Evolutionary conservation across 2,329 filamentous ascomycete genomes (phyloP).

Genomic region (Monilinia aucupariae): DNA sequence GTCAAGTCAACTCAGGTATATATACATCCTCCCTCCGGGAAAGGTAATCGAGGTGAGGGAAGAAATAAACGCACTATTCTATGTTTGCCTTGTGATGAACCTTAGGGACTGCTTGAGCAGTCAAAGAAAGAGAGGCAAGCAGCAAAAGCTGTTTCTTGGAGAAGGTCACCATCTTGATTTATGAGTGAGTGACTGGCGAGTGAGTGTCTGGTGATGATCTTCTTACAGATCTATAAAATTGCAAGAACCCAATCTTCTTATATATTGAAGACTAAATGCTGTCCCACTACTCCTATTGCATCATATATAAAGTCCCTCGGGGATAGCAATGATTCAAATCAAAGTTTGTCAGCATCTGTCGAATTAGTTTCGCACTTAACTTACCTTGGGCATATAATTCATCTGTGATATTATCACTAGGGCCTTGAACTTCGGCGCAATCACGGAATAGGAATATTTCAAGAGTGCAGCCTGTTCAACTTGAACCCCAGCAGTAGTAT

Average conservation of each 20-base stretch:
- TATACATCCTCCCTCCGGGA: not conserved
- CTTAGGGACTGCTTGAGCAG: not conserved
- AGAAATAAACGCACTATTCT: not conserved
- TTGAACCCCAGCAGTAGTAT: not conserved
- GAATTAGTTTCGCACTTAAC: not conserved
- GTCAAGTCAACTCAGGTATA: not conserved
- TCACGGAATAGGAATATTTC: not conserved
- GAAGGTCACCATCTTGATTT: not conserved
- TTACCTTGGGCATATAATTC: not conserved
- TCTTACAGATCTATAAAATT: not conserved
- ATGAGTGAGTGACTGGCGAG: not conserved
- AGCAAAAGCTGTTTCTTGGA: constrained; percentile 3
- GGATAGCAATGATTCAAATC: not conserved
- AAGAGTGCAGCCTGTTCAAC: not conserved
- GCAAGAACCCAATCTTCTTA: not conserved
- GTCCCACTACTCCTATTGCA: not conserved
- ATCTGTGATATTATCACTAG: not conserved
- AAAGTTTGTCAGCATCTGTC: not conserved
- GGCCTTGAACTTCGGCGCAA: not conserved
- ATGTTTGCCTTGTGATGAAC: not conserved
- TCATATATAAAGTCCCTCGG: not conserved
- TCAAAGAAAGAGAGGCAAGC: constrained; percentile 1
- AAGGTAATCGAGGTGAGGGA: not conserved
- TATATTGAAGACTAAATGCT: not conserved
- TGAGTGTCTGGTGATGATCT: not conserved